Evolutionary conservation across 805 yeast genomes (phyloP).

Genomic region (Candida tammaniensis): DNA sequence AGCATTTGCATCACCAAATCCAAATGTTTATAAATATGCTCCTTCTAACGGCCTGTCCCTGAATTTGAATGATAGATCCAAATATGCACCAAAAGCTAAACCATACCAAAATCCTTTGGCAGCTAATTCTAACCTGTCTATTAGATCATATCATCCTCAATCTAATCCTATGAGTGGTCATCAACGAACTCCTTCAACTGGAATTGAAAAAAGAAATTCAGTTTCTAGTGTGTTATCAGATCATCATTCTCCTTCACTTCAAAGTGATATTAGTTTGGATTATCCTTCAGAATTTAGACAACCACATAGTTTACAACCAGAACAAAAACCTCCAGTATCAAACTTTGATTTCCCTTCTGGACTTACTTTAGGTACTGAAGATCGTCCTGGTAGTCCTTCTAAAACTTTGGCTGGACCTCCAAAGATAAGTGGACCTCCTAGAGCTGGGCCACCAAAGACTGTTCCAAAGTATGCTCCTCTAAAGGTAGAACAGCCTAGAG

Average conservation of each 20-base stretch:
- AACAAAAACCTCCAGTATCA: conserved; percentile 6
- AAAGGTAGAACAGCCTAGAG: no score
- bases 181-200: background rate
- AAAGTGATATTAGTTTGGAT: conserved; percentile 32
- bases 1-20: background rate
- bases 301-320: conserved; percentile 4
- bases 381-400: background rate
- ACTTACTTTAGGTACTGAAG: background rate
- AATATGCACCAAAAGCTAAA: conserved; percentile 12
- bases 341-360: background rate
- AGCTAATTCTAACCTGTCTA: conserved; percentile 11
- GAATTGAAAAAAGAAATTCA: conserved; percentile 18
- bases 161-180: conserved; percentile 2
- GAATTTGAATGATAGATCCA: conserved; percentile 4
- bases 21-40: conserved; percentile 14
- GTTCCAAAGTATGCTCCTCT: no score
- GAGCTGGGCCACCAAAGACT: background rate
- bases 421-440: background rate
- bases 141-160: conserved; percentile 6
- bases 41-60: conserved; percentile 14
- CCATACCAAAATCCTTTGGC: conserved; percentile 12
- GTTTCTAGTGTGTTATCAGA: conserved; percentile 19
- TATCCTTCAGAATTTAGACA: conserved; percentile 26
- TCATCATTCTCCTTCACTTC: conserved; percentile 26
- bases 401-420: background rate